These are phyloP conservation scores for Petrea volubilis DNA, from an alignment of 257 asterid genomes.

Conservation along the genomic window DNA sequence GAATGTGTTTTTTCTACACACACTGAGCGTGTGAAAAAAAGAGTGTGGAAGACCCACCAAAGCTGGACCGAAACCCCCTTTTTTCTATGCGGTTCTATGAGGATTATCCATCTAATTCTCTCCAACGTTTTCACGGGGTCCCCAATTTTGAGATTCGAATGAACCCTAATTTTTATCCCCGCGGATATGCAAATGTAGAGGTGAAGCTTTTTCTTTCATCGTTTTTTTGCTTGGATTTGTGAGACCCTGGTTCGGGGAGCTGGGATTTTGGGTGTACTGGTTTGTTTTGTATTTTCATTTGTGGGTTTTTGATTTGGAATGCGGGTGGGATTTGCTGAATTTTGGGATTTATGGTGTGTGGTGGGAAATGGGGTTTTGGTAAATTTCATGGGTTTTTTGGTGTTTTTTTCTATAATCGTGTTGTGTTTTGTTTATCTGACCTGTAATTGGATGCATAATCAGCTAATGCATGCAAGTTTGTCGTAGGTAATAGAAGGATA, in stretches of 20 bases:
- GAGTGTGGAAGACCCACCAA: slow-evolving; percentile 20
- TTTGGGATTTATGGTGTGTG: background rate
- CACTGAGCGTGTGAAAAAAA: slow-evolving; percentile 23
- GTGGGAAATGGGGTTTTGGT: slow-evolving; percentile 18
- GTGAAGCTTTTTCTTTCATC: slow-evolving; percentile 8
- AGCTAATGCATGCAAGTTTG: slow-evolving; percentile 21
- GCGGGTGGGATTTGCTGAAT: slow-evolving; percentile 29
- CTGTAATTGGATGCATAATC: slow-evolving; percentile 15
- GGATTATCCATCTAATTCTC: slow-evolving; percentile 16
- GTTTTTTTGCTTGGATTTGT: background rate
- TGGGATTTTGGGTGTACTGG: slow-evolving; percentile 14
- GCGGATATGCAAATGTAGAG: slow-evolving; percentile 39
- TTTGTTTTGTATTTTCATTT: slow-evolving; percentile 10
- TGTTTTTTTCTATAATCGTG: background rate
- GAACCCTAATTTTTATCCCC: slow-evolving; percentile 38
- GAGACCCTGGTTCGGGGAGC: slow-evolving; percentile 14
- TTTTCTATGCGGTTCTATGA: background rate
- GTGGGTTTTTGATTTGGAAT: slow-evolving; percentile 26
- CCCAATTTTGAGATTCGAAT: slow-evolving; percentile 22
- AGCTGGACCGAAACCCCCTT: background rate
- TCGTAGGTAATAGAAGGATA: background rate
- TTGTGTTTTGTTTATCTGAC: background rate
- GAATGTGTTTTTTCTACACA: slow-evolving; percentile 15
- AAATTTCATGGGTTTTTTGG: background rate
- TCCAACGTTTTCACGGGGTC: background rate